Percentiles rank a stretch among this genome's conserved stretches.
These are phyloP conservation scores for Saccharomycopsis babjevae DNA, from an alignment of 805 yeast genomes.

Conservation along the genomic window DNA sequence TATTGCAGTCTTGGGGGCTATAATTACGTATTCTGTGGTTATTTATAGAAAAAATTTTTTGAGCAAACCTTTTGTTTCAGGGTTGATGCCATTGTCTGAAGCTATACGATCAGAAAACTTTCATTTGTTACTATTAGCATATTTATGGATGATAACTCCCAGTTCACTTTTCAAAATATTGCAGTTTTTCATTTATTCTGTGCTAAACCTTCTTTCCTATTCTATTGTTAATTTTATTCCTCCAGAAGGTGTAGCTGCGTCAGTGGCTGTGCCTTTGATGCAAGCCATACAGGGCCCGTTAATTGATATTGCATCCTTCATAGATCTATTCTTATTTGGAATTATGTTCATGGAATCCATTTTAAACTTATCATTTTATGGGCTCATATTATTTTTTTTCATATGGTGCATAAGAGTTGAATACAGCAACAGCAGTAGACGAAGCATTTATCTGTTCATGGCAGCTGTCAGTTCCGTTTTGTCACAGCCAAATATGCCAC, in stretches of 20 bases:
- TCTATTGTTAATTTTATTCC: conserved; percentile 1
- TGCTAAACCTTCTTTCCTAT: conserved; percentile 13
- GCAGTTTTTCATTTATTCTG: conserved; percentile 17
- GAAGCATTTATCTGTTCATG: conserved; percentile 8
- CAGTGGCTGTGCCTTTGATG: conserved; percentile 42
- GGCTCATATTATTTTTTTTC: conserved; percentile 10
- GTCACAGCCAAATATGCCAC: conserved; percentile 15
- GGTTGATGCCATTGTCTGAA: conserved; percentile 14
- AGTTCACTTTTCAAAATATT: conserved; percentile 13
- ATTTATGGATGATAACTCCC: conserved; percentile 16
- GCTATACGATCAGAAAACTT: conserved; percentile 19
- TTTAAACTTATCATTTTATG: conserved; percentile 13
- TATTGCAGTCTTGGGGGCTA: conserved; percentile 10
- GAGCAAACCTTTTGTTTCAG: conserved; percentile 1
- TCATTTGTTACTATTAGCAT: conserved; percentile 14
- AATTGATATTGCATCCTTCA: conserved; percentile 65
- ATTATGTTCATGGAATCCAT: conserved; percentile 12
- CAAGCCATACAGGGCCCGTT: conserved; percentile 56
- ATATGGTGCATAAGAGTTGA: conserved; percentile 16
- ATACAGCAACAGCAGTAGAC: conserved; percentile 1
- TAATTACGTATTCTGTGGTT: conserved; percentile 8
- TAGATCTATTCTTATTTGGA: conserved; percentile 23
- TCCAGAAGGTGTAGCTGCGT: conserved; percentile 34
- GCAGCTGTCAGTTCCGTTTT: background rate
- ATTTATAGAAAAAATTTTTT: conserved; percentile 7